phyloP scores from a whole-genome alignment of 2,329 filamentous ascomycete species.

The Colletotrichum chlorophyti region DNA sequence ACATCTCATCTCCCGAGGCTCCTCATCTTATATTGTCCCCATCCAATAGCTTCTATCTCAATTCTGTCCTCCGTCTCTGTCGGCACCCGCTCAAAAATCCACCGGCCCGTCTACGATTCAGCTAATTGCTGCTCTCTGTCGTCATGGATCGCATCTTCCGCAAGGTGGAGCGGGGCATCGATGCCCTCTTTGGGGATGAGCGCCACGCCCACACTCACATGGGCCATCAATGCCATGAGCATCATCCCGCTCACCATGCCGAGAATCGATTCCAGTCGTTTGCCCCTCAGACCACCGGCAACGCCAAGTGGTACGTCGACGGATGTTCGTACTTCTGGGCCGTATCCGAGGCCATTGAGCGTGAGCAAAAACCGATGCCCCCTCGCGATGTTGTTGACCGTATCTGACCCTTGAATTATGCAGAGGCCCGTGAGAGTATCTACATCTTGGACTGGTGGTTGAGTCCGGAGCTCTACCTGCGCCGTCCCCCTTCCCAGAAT shows the following conservation, averaged over 20 bases:
- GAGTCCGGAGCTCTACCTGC: slow-evolving; percentile 85
- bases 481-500: slow-evolving; percentile 81
- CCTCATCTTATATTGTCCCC: neutral
- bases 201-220: slow-evolving; percentile 53
- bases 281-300: slow-evolving; percentile 73
- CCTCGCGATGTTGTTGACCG: neutral
- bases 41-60: neutral
- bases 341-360: slow-evolving; percentile 78
- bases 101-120: no score
- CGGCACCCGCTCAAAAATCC: no score
- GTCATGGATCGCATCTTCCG: slow-evolving; percentile 49
- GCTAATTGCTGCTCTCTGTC: slow-evolving; percentile 1
- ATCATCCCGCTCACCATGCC: slow-evolving; percentile 49
- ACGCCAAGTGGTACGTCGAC: slow-evolving; percentile 89
- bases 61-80: neutral
- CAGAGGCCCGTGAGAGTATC: slow-evolving; percentile 75
- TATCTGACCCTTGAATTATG: slow-evolving; percentile 23
- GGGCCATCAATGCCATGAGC: slow-evolving; percentile 47
- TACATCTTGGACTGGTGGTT: slow-evolving; percentile 94
- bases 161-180: slow-evolving; percentile 51
- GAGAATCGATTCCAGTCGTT: slow-evolving; percentile 71
- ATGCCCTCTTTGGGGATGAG: slow-evolving; percentile 47
- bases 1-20: neutral
- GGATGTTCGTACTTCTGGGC: slow-evolving; percentile 87
- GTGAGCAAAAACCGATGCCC: slow-evolving; percentile 39